These are phyloP conservation scores for Grosmannia serpens DNA, from an alignment of 2,329 filamentous ascomycete genomes.

Conservation along the genomic window DNA sequence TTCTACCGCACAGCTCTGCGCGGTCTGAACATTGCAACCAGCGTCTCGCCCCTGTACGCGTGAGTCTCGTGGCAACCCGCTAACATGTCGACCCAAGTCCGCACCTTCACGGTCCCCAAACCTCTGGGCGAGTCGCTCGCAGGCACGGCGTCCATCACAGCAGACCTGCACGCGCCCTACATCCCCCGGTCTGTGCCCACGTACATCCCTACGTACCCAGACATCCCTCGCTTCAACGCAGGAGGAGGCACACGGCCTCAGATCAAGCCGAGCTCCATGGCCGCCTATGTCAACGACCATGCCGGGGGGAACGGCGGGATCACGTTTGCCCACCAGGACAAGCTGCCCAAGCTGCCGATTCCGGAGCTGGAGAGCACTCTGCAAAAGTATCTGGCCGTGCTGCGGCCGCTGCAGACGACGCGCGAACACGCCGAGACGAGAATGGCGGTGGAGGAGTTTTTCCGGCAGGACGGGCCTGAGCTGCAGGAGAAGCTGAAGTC, in stretches of 20 bases:
- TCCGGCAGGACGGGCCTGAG: conserved; percentile 67
- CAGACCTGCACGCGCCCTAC: conserved; percentile 10
- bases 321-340: conserved; percentile 83
- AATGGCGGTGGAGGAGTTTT: conserved; percentile 70
- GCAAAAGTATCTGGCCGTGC: conserved; percentile 64
- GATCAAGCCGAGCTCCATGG: conserved; percentile 12
- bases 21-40: conserved; percentile 71
- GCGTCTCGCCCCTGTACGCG: conserved; percentile 64
- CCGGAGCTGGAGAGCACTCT: conserved; percentile 73
- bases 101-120: conserved; percentile 56
- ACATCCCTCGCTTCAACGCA: conserved; percentile 21
- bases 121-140: conserved; percentile 62
- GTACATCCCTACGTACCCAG: conserved; percentile 20
- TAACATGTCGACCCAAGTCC: conserved; percentile 56
- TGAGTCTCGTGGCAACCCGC: conserved; percentile 27
- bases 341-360: conserved; percentile 83
- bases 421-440: conserved; percentile 77
- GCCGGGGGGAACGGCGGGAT: conserved; percentile 53
- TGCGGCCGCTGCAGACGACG: conserved; percentile 68
- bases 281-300: conserved; percentile 31
- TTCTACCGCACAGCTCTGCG: conserved; percentile 85
- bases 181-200: conserved; percentile 28
- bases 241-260: conserved; percentile 6
- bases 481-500: conserved; percentile 82
- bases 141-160: conserved; percentile 20